Base-by-base conservation (phyloP, 1,284 basidiomycete species). In the Ceratobasidium sp. region DNA sequence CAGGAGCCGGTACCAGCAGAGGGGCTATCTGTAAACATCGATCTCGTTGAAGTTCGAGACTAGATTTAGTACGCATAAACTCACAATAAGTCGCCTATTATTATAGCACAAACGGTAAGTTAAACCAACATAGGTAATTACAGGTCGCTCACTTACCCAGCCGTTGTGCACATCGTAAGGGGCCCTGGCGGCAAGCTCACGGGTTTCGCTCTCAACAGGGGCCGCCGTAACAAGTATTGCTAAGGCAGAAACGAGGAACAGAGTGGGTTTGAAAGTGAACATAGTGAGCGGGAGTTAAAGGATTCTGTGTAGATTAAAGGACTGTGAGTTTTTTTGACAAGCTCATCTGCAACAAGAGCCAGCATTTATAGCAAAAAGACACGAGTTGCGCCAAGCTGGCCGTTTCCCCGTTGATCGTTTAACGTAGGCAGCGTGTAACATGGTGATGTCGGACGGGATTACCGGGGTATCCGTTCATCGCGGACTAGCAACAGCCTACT, bases 201-300 rank as follows among this genome's bases (percentile, higher is more conserved):
- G n/a, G 17, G 24, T 57, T 11, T 41, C 36, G 36, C 36, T 41
- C 11, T 41, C 36, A 4, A 41, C 36, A 11, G 36, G 36, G 36
- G 36, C 36, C 11, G 36, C 36, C 36, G 36, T 11, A 41, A 11
- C 36, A 41, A 41, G 11, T 11, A 41, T 41, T 41, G 36, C 36
- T 11, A 41, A 41, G 29, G 67, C 56, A 31, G 67, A 72, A 29
- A 47, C 67, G 54, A 45, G 15, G 51, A 72, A 44, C n/a, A 60
- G 45, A 27, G 57, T 33, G 47, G 60, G 44, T 31, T 72, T 72
- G 57, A 72, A 72, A 33, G 67, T 45, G 56, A 50, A 45, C 57
- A 60, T 59, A 36, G 19, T 65, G 24, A 44, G 7, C 29, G 63
- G 4, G 19, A 11, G 53, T 7, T 17, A 5, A 33, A 41, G 36